Percentiles rank a stretch among this genome's conserved stretches.
Conservation (phyloP, 805 yeast genomes). For the Komagataella phaffii region DNA sequence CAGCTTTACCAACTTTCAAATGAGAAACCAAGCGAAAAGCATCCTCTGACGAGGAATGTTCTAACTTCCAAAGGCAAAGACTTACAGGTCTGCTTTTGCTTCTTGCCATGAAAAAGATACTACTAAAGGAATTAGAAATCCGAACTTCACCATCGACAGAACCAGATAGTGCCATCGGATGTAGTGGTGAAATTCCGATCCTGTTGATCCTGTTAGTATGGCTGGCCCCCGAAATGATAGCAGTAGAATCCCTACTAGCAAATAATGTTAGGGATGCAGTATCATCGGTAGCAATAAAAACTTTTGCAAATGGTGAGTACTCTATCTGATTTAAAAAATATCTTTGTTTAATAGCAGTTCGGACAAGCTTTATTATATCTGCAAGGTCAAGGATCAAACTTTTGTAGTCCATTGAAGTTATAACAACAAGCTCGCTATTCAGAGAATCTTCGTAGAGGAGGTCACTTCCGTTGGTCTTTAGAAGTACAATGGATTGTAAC, state of each 20-base stretch:
- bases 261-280: not conserved
- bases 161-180: not conserved
- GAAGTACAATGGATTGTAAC: not conserved
- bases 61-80: not conserved
- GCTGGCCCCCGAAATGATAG: not conserved
- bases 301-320: not conserved
- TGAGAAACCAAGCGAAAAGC: not conserved
- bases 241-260: not conserved
- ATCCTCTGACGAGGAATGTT: not conserved
- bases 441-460: not conserved
- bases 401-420: not conserved
- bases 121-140: not conserved
- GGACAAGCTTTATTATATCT: not conserved
- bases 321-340: not conserved
- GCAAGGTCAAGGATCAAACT: not conserved
- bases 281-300: not conserved
- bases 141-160: not conserved
- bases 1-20: not conserved
- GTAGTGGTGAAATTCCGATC: not conserved
- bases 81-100: not conserved
- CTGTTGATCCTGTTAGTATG: not conserved
- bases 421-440: not conserved
- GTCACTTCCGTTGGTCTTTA: not conserved
- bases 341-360: not conserved
- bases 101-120: not conserved